Percentiles rank a stretch among this genome's conserved stretches.
phyloP scores from a whole-genome alignment of 306 rosid species.

The Corylus heterophylla region DNA sequence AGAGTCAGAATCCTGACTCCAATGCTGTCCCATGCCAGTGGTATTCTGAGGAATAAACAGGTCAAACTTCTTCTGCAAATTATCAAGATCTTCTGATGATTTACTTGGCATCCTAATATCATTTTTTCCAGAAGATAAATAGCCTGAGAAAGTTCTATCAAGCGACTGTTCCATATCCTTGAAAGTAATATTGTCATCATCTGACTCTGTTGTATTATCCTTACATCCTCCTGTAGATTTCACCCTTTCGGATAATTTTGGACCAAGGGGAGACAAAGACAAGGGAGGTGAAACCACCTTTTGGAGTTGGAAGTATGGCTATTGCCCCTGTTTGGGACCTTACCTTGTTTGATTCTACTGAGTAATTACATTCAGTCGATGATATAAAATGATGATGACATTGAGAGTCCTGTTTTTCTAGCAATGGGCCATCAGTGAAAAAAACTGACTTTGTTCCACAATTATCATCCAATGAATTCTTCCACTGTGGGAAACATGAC shows the following conservation, averaged over 20 bases:
- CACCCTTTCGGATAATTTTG: conserved; percentile 39
- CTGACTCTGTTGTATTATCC: conserved; percentile 27
- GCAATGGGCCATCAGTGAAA: conserved; percentile 33
- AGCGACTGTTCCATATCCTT: conserved; percentile 51
- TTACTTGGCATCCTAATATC: conserved; percentile 26
- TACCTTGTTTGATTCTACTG: conserved; percentile 28
- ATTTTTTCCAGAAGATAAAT: conserved; percentile 34
- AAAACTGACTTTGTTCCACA: conserved; percentile 28
- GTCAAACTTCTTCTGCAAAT: conserved; percentile 37
- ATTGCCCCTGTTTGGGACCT: conserved; percentile 35
- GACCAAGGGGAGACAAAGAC: conserved; percentile 78
- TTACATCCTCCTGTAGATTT: conserved; percentile 27
- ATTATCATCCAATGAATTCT: conserved; percentile 32
- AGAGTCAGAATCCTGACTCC: conserved; percentile 40
- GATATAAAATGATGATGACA: conserved; percentile 30
- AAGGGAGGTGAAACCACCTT: conserved; percentile 40
- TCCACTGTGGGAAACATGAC: conserved; percentile 43
- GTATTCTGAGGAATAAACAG: conserved; percentile 36
- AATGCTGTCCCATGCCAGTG: conserved; percentile 33
- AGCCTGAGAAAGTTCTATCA: conserved; percentile 34
- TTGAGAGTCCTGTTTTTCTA: conserved; percentile 33
- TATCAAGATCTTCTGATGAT: conserved; percentile 33
- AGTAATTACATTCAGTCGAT: conserved; percentile 28
- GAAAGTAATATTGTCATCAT: conserved; percentile 35
- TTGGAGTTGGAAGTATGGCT: conserved; percentile 41